A percentile compares a stretch with the other conserved stretches of the same genome.
Conservation (phyloP, 306 rosid genomes). For the Trifolium subterraneum region DNA sequence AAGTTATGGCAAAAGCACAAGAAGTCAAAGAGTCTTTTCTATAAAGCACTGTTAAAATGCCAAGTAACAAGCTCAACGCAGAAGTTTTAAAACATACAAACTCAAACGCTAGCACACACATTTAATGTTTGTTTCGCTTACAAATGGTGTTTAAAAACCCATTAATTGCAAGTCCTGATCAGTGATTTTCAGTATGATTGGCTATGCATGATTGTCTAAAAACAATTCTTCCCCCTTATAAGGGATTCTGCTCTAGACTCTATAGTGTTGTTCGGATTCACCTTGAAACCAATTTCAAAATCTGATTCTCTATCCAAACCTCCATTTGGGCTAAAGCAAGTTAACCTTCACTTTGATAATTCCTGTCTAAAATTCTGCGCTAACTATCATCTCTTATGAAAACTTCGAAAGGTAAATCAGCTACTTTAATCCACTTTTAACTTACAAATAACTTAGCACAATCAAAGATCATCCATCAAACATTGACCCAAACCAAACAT, state of each 20-base stretch:
- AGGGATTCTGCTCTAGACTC: neutral
- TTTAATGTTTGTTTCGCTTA: slow-evolving; percentile 23
- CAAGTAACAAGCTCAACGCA: neutral
- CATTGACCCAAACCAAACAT: neutral
- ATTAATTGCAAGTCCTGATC: neutral
- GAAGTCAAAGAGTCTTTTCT: neutral
- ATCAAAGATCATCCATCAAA: slow-evolving; percentile 1
- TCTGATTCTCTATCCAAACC: neutral
- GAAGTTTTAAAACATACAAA: slow-evolving; percentile 1
- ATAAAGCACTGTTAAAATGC: slow-evolving; percentile 9
- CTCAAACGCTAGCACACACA: too few relatives aligned
- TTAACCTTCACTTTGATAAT: neutral
- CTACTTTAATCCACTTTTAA: slow-evolving; percentile 11
- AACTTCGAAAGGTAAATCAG: neutral
- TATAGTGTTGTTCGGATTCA: neutral
- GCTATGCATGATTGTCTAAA: neutral
- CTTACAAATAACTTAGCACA: neutral
- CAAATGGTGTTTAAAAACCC: slow-evolving; percentile 19
- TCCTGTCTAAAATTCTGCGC: neutral
- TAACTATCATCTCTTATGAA: neutral
- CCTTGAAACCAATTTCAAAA: slow-evolving; percentile 19
- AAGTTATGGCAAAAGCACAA: slow-evolving; percentile 12
- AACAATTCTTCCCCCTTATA: neutral
- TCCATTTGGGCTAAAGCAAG: slow-evolving; percentile 2
- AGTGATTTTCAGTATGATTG: neutral